Conservation (phyloP, 75 land plant genomes). For the Larix kaempferi region DNA sequence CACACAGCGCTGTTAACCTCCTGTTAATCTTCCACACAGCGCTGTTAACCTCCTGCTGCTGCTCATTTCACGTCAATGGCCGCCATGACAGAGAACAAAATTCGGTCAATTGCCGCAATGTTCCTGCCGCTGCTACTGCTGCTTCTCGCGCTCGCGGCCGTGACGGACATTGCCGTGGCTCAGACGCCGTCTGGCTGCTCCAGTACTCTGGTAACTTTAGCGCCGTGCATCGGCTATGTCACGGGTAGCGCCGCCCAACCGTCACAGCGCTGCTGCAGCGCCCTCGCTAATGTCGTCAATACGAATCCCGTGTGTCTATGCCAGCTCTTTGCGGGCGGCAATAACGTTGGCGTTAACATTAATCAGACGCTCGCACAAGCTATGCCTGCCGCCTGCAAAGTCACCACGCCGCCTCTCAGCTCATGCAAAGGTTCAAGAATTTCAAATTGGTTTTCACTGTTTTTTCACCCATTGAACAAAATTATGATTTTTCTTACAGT, state of each 20-base stretch:
- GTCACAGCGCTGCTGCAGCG: conserved; percentile 21
- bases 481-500: too few species aligned
- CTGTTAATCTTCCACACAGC: too few species aligned
- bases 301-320: conserved; percentile 23
- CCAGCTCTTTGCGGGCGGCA: conserved; percentile 5
- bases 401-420: conserved; percentile 37
- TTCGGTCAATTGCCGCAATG: not conserved
- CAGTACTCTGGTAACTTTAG: not conserved
- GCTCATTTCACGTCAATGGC: not conserved
- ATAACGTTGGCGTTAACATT: conserved; percentile 25
- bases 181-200: not conserved
- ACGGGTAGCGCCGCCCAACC: conserved; percentile 1
- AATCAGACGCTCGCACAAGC: conserved; percentile 44
- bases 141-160: not conserved
- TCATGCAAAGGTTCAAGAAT: conserved; percentile 23
- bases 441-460: not conserved
- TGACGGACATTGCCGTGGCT: not conserved
- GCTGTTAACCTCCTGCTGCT: too few species aligned
- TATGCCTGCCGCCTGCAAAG: conserved; percentile 37
- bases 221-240: conserved; percentile 12
- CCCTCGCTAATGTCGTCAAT: conserved; percentile 10
- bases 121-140: too few species aligned
- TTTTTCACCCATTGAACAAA: too few species aligned
- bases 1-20: too few species aligned
- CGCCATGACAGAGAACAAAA: not conserved